Conservation (phyloP, 108 stramenopile species). For the Cyclotella choctawhatcheeana region DNA sequence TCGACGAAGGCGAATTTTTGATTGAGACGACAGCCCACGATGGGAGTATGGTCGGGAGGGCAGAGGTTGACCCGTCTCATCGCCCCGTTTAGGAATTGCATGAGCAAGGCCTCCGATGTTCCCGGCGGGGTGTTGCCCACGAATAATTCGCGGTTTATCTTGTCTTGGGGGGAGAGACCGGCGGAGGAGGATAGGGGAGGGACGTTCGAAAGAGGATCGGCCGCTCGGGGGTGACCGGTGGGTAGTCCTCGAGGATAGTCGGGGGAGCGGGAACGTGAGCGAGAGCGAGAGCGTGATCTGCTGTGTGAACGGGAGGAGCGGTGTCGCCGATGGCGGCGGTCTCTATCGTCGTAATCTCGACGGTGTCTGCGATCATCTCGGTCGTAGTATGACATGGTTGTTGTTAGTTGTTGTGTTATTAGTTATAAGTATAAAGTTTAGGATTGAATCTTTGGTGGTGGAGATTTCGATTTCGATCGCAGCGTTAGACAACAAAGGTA, state of each 20-base stretch:
- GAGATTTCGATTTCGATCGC: too few species aligned
- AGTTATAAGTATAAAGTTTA: neutral
- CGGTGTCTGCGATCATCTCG: slow-evolving; percentile 7
- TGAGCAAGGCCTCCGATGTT: slow-evolving; percentile 77
- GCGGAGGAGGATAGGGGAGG: slow-evolving; percentile 1
- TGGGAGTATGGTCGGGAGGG: slow-evolving; percentile 68
- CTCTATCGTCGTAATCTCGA: slow-evolving; percentile 18
- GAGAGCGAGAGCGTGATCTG: slow-evolving; percentile 8
- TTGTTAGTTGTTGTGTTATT: neutral
- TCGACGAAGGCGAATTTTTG: slow-evolving; percentile 94
- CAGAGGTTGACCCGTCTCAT: slow-evolving; percentile 85
- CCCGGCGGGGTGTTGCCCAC: slow-evolving; percentile 95
- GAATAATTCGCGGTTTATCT: slow-evolving; percentile 92
- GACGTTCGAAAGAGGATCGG: neutral
- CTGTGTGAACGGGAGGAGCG: neutral
- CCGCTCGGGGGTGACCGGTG: slow-evolving; percentile 13
- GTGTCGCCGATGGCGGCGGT: slow-evolving; percentile 3
- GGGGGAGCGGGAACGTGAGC: slow-evolving; percentile 31
- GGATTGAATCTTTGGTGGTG: too few species aligned
- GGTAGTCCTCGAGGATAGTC: slow-evolving; percentile 7
- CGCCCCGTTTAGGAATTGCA: slow-evolving; percentile 93
- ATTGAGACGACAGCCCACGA: slow-evolving; percentile 82
- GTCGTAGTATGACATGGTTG: slow-evolving; percentile 24
- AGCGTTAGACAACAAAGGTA: too few species aligned
- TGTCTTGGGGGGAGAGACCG: slow-evolving; percentile 59